Evolutionary conservation across 305 asterid species (phyloP).

Genomic region (Plantago coronopus): DNA sequence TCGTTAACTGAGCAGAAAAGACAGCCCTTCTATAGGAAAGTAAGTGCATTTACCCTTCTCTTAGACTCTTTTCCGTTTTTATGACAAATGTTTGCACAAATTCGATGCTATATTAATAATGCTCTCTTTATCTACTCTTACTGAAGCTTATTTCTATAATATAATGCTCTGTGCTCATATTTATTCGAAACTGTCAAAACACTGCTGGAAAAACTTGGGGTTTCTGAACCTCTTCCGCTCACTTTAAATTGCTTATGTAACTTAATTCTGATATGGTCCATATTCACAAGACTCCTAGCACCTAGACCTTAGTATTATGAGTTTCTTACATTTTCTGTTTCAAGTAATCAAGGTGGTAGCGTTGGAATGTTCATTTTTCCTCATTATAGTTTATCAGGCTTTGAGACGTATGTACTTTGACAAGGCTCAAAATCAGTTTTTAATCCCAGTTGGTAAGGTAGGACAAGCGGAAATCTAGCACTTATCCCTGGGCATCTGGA

Average conservation of each 20-base stretch:
- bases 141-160: no score
- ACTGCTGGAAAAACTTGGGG: background rate
- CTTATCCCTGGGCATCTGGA: no score
- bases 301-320: background rate
- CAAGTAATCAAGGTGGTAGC: background rate
- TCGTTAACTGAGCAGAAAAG: slow-evolving; percentile 74
- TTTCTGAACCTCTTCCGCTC: background rate
- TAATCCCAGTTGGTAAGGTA: no score
- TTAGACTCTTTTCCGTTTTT: background rate
- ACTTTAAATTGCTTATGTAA: background rate
- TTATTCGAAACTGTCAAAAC: background rate
- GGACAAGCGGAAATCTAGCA: no score
- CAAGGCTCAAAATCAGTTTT: no score
- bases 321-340: background rate
- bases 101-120: background rate
- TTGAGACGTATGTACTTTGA: no score
- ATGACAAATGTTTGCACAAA: background rate
- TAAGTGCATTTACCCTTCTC: slow-evolving; percentile 30
- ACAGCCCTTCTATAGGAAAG: slow-evolving; percentile 77
- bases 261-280: background rate
- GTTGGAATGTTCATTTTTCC: no score
- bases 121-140: no score
- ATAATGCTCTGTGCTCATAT: background rate
- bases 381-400: no score
- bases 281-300: background rate